phyloP scores from a whole-genome alignment of 805 yeast genomes.

The Candida railenensis region DNA sequence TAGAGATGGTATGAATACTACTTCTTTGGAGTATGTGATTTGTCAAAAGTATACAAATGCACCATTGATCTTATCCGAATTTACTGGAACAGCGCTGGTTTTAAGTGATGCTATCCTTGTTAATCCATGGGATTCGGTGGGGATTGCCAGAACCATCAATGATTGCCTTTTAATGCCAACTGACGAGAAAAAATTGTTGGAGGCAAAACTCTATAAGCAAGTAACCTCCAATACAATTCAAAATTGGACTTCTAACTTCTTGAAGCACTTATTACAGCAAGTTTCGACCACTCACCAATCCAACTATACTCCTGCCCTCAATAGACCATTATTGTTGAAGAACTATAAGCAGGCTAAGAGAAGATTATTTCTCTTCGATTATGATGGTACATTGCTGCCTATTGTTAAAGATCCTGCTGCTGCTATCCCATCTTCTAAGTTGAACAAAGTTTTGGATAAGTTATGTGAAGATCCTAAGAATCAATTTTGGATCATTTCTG shows the following conservation, averaged over 20 bases:
- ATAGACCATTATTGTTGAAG: slow-evolving; percentile 61
- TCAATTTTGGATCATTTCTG: slow-evolving; percentile 92
- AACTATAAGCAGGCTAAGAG: slow-evolving; percentile 61
- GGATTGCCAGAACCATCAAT: slow-evolving; percentile 82
- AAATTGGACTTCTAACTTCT: slow-evolving; percentile 69
- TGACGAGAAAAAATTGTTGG: slow-evolving; percentile 45
- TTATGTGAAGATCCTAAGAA: slow-evolving; percentile 76
- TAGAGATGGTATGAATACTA: slow-evolving; percentile 96
- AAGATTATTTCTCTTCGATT: slow-evolving; percentile 86
- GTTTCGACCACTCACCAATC: slow-evolving; percentile 39
- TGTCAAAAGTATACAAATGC: slow-evolving; percentile 73
- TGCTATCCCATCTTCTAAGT: slow-evolving; percentile 84
- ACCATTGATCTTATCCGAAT: slow-evolving; percentile 87
- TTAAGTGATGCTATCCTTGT: slow-evolving; percentile 74
- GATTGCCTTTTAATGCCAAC: slow-evolving; percentile 58
- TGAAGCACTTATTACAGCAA: slow-evolving; percentile 48
- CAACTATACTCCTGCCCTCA: slow-evolving; percentile 69
- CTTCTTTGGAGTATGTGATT: slow-evolving; percentile 87
- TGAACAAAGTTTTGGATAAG: slow-evolving; percentile 56
- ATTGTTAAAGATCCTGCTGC: slow-evolving; percentile 98
- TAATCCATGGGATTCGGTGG: slow-evolving; percentile 97
- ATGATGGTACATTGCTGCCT: slow-evolving; percentile 97
- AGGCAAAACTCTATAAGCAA: slow-evolving; percentile 55
- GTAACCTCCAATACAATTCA: slow-evolving; percentile 75
- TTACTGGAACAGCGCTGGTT: slow-evolving; percentile 82